Conservation (phyloP, 78 protist species). For the Dictyostelium purpureum region DNA sequence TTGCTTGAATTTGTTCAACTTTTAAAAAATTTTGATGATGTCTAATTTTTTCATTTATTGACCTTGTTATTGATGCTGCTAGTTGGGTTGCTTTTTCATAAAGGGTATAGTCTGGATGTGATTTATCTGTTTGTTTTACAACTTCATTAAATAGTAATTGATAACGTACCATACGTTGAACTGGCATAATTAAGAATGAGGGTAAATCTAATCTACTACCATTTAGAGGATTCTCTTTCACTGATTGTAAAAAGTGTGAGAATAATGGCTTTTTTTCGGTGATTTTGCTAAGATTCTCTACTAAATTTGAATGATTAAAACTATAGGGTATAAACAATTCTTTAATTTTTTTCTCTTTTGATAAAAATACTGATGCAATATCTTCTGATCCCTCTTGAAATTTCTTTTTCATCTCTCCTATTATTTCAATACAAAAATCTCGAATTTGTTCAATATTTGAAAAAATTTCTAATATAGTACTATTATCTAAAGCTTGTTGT, state of each 20-base stretch:
- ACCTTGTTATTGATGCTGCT: slow-evolving; percentile 7
- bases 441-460: slow-evolving; percentile 8
- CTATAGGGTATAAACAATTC: slow-evolving; percentile 12
- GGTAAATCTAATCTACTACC: slow-evolving; percentile 1
- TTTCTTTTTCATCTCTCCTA: neutral
- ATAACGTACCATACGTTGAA: slow-evolving; percentile 76
- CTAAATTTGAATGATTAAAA: slow-evolving; percentile 4
- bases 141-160: slow-evolving; percentile 45
- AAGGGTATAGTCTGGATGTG: slow-evolving; percentile 21
- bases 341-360: neutral
- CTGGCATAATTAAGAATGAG: slow-evolving; percentile 71
- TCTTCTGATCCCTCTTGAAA: neutral
- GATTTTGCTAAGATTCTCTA: slow-evolving; percentile 5
- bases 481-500: neutral
- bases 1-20: slow-evolving; percentile 51
- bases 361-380: neutral
- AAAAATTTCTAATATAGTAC: neutral
- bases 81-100: neutral
- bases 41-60: slow-evolving; percentile 58
- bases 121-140: slow-evolving; percentile 28
- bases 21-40: slow-evolving; percentile 53
- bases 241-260: slow-evolving; percentile 12
- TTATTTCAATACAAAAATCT: neutral
- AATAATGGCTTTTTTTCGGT: slow-evolving; percentile 64
- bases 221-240: slow-evolving; percentile 4